These are phyloP conservation scores for Eucommia ulmoides DNA, from an alignment of 257 asterid genomes.

Conservation along the genomic window DNA sequence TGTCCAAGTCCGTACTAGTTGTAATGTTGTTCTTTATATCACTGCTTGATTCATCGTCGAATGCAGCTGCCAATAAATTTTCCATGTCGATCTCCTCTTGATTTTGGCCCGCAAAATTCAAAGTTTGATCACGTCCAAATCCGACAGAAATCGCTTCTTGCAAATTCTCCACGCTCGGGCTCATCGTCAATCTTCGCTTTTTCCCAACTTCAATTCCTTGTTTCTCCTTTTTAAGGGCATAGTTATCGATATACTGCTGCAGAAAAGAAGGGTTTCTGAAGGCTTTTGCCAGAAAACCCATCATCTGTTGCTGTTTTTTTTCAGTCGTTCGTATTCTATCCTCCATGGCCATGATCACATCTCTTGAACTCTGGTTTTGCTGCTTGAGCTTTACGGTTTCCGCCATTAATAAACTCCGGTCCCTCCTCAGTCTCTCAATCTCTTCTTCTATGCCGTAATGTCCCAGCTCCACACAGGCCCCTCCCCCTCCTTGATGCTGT, in stretches of 20 bases:
- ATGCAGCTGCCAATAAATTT: constrained; percentile 23
- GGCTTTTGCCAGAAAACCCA: constrained; percentile 66
- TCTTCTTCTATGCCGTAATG: constrained; percentile 68
- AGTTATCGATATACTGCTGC: constrained; percentile 36
- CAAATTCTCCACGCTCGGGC: constrained; percentile 35
- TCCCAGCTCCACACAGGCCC: constrained; percentile 49
- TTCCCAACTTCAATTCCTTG: constrained; percentile 46
- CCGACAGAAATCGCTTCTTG: constrained; percentile 19
- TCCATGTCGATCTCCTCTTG: constrained; percentile 30
- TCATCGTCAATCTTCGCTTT: constrained; percentile 66
- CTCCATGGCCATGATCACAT: constrained; percentile 39
- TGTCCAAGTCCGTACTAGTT: constrained; percentile 14
- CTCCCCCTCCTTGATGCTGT: constrained; percentile 32
- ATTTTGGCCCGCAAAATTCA: constrained; percentile 10
- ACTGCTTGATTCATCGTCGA: constrained; percentile 38
- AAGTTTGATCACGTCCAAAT: constrained; percentile 9
- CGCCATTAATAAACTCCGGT: constrained; percentile 37
- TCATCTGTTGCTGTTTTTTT: constrained; percentile 52
- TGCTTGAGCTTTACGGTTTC: constrained; percentile 63
- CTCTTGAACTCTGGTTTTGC: constrained; percentile 52
- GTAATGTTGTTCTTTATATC: constrained; percentile 9
- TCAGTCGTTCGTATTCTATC: constrained; percentile 38
- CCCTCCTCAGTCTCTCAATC: constrained; percentile 48
- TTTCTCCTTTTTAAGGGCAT: constrained; percentile 11
- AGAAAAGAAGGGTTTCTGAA: constrained; percentile 37